A percentile compares a stretch with the other conserved stretches of the same genome.
Evolutionary conservation across 352 stramenopile species (phyloP).

Genomic region (Thraustotheca clavata): DNA sequence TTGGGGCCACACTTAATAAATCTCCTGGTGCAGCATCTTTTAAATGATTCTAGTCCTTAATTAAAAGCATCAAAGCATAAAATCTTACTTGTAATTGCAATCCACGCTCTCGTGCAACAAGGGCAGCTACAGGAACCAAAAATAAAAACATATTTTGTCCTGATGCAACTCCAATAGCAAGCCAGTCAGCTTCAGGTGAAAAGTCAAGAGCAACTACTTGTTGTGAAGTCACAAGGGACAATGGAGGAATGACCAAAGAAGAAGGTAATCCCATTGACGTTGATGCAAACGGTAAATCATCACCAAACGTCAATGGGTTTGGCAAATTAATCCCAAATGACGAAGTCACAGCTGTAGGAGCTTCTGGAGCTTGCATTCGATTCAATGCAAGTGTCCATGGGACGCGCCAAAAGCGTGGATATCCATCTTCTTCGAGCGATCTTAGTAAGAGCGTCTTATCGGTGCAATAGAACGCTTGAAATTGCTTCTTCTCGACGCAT

Average conservation of each 20-base stretch:
- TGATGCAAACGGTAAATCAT: neutral
- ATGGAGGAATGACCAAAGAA: neutral
- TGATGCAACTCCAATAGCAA: constrained; percentile 47
- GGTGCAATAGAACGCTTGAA: constrained; percentile 21
- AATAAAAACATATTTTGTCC: constrained; percentile 69
- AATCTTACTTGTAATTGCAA: constrained; percentile 38
- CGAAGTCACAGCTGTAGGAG: neutral
- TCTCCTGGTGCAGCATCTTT: constrained; percentile 36
- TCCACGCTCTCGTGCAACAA: constrained; percentile 49
- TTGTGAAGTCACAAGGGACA: neutral
- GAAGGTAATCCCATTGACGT: no score
- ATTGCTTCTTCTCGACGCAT: constrained; percentile 19
- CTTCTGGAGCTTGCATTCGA: neutral
- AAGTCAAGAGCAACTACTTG: constrained; percentile 16
- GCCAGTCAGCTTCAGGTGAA: constrained; percentile 73
- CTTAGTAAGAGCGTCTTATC: constrained; percentile 41
- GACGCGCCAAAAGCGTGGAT: constrained; percentile 37
- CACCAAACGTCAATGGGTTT: neutral
- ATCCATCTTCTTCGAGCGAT: constrained; percentile 67
- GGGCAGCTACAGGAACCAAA: constrained; percentile 51
- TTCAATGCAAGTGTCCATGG: constrained; percentile 51
- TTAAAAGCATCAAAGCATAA: neutral
- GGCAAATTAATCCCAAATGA: neutral
- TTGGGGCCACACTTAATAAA: constrained; percentile 59
- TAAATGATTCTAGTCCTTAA: neutral